phyloP scores from a whole-genome alignment of 805 yeast species.

The Pichia sporocuriosa region DNA sequence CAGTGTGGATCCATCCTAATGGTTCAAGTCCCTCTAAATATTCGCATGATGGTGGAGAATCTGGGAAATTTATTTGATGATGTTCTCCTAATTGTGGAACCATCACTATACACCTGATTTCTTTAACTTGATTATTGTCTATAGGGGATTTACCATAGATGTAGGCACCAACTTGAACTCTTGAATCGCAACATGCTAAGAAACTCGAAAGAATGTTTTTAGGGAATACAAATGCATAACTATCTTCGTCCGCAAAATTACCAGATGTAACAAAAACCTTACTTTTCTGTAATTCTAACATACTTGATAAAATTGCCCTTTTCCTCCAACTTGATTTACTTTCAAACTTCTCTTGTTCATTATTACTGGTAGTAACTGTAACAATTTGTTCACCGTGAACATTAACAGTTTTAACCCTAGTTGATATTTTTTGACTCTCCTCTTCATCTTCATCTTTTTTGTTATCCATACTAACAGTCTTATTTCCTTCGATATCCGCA shows the following conservation, averaged over 20 bases:
- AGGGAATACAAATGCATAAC: conserved; percentile 72
- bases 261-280: conserved; percentile 68
- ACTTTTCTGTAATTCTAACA: conserved; percentile 66
- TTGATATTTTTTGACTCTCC: conserved; percentile 58
- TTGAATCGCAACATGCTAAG: conserved; percentile 70
- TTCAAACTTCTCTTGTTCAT: conserved; percentile 76
- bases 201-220: conserved; percentile 71
- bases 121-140: conserved; percentile 69
- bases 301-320: conserved; percentile 72
- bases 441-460: conserved; percentile 17
- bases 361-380: conserved; percentile 85
- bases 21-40: conserved; percentile 58
- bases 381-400: conserved; percentile 96
- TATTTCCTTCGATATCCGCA: conserved; percentile 60
- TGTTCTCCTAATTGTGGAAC: conserved; percentile 84
- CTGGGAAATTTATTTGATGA: conserved; percentile 58
- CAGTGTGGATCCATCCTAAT: conserved; percentile 94
- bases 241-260: conserved; percentile 45
- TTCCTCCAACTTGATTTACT: conserved; percentile 89
- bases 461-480: conserved; percentile 29
- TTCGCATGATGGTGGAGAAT: conserved; percentile 34
- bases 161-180: conserved; percentile 76
- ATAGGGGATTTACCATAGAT: conserved; percentile 74
- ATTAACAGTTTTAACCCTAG: conserved; percentile 76
- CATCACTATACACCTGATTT: conserved; percentile 64